Base-by-base conservation (phyloP, 768 basidiomycete species). In the Mycena vulgaris region DNA sequence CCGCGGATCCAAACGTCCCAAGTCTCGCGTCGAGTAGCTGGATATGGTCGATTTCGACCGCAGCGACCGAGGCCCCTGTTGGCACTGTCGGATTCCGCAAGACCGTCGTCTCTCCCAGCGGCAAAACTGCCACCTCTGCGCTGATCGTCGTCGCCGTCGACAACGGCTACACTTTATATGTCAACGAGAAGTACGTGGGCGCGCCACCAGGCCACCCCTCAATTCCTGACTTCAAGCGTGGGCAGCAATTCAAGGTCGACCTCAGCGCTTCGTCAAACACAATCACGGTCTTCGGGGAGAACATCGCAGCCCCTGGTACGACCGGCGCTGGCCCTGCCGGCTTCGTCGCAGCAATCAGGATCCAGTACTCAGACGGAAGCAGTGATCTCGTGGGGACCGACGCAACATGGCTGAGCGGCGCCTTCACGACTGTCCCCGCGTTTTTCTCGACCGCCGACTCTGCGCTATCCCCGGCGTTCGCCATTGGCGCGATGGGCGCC, bases 51-150 rank as follows among this genome's bases (percentile, higher is more conserved):
- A 64, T 62, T 3, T n/a, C 57, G 31, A 28, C 7, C 30, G 70
- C 70, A 3, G 58, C 27, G 11, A 33, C 49, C 40, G 4, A 14
- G 13, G 70, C 70, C 6, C 37, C 57, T 9, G 39, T 28, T 39
- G 70, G 70, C 0, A 60, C 61, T 13, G 57, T 68, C 13, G 70
- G 70, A 30, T 68, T 72, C 58, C 66, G 70, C 47, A 68, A 59
- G 19, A 68, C 70, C 23, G 17, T 72, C 27, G 16, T 62, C 33
- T 63, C 55, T 21, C 66, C 70, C 14, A 17, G 37, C 6, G 70
- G 62, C 47, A 72, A 68, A 42, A 51, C 33, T 30, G 66, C 70
- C 7, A 28, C 42, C 8, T 64, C 60, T 9, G 70, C 62, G 10
- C 28, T 53, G 2, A 40, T 72, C 17, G 14, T 68, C 19, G 17